Percentiles rank a stretch among this genome's conserved stretches.
Evolutionary conservation across 768 basidiomycete genomes (phyloP).

Genomic region (Tylopilus vinaceipallidus): DNA sequence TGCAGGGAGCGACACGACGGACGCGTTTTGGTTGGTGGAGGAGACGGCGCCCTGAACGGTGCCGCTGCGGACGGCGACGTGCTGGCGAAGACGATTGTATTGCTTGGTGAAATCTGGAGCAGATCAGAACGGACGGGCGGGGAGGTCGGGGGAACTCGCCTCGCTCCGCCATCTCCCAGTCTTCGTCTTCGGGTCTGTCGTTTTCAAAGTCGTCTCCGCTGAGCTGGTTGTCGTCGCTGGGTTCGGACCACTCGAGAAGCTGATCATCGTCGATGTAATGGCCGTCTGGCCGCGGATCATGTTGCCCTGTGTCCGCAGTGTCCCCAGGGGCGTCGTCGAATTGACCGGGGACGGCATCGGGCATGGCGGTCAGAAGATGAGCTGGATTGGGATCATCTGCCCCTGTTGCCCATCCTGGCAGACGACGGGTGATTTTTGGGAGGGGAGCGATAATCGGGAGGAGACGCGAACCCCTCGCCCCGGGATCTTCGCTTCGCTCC

Average conservation of each 20-base stretch:
- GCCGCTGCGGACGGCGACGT: constrained; percentile 80
- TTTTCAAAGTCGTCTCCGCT: constrained; percentile 54
- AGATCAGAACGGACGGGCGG: neutral
- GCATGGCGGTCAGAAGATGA: constrained; percentile 1
- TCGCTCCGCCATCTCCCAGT: constrained; percentile 85
- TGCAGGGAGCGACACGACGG: constrained; percentile 65
- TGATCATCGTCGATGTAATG: constrained; percentile 46
- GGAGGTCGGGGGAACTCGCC: constrained; percentile 41
- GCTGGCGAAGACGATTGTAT: constrained; percentile 91
- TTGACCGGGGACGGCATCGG: constrained; percentile 46
- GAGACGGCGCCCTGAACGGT: constrained; percentile 60
- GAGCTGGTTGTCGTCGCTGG: constrained; percentile 27
- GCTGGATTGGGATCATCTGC: constrained; percentile 10
- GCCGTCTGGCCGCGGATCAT: constrained; percentile 27
- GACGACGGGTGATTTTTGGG: neutral
- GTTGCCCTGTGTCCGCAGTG: constrained; percentile 2
- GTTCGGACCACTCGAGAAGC: constrained; percentile 30
- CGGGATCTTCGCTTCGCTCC: constrained; percentile 4
- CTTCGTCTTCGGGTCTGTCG: constrained; percentile 76
- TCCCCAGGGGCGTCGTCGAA: constrained; percentile 59
- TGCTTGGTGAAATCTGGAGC: constrained; percentile 94
- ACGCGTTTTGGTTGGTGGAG: constrained; percentile 43
- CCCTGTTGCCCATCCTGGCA: constrained; percentile 9
- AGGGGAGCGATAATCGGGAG: constrained; percentile 4
- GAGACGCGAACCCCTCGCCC: constrained; percentile 19